These are phyloP conservation scores for Gypsophila paniculata DNA, from an alignment of 179 eudicot genomes.

Conservation along the genomic window DNA sequence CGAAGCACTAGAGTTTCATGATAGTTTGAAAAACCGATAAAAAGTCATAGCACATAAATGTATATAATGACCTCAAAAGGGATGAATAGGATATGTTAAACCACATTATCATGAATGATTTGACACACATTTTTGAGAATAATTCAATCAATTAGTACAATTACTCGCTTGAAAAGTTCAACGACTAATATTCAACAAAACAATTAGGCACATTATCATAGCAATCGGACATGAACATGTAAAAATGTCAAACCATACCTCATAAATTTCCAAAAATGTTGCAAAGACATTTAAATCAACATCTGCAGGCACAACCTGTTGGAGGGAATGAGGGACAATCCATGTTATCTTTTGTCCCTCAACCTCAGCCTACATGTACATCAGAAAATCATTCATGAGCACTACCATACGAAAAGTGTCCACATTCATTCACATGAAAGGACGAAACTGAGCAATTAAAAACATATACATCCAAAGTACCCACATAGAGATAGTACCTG, in stretches of 20 bases:
- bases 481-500: conserved; percentile 42
- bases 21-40: neutral
- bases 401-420: neutral
- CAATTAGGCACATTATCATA: neutral
- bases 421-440: neutral
- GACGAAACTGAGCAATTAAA: neutral
- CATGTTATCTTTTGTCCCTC: conserved; percentile 90
- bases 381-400: conserved; percentile 11
- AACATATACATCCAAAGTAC: neutral
- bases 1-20: neutral
- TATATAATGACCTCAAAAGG: neutral
- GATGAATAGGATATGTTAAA: neutral
- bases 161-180: neutral
- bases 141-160: neutral
- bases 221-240: neutral
- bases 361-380: conserved; percentile 58
- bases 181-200: neutral
- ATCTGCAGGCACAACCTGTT: conserved; percentile 81
- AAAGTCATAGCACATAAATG: neutral
- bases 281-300: conserved; percentile 78
- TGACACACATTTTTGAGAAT: neutral
- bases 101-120: too few relatives aligned
- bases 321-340: conserved; percentile 87
- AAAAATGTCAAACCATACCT: conserved; percentile 39
- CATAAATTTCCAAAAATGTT: conserved; percentile 79